Evolutionary conservation across 2,329 filamentous ascomycete species (phyloP).

Genomic region (Xylariaceae sp.): DNA sequence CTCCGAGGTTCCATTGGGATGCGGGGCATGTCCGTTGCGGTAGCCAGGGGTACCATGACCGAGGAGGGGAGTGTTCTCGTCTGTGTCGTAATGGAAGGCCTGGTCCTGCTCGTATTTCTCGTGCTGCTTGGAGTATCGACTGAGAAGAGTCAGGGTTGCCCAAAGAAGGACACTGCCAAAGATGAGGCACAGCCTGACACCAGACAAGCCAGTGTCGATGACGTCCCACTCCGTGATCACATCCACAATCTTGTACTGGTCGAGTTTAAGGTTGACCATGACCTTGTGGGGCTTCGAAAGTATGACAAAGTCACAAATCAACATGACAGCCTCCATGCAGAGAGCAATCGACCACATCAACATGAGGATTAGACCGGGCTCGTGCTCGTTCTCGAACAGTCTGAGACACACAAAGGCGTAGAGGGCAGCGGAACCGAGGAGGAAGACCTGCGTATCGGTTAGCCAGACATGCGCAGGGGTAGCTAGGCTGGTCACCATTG

Average conservation of each 20-base stretch:
- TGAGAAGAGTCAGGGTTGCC: constrained; percentile 39
- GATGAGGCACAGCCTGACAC: constrained; percentile 61
- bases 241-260: constrained; percentile 31
- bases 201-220: constrained; percentile 58
- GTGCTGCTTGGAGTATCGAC: constrained; percentile 30
- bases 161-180: constrained; percentile 55
- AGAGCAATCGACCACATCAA: constrained; percentile 69
- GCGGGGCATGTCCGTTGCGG: constrained; percentile 22
- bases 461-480: background rate
- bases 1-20: constrained; percentile 32
- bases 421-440: constrained; percentile 77
- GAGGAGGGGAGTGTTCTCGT: constrained; percentile 60
- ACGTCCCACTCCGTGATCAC: constrained; percentile 46
- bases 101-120: constrained; percentile 34
- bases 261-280: constrained; percentile 37
- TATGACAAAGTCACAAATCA: constrained; percentile 59
- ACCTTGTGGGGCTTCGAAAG: constrained; percentile 63
- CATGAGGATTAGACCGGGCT: constrained; percentile 73
- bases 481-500: background rate
- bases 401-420: constrained; percentile 82
- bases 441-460: constrained; percentile 58
- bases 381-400: constrained; percentile 73
- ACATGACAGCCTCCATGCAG: constrained; percentile 64
- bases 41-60: constrained; percentile 16
- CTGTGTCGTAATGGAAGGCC: constrained; percentile 29